Evolutionary conservation across 768 basidiomycete genomes (phyloP), one percentile per base, ranked within the genome.

Genomic region (Tylopilus felleus): DNA sequence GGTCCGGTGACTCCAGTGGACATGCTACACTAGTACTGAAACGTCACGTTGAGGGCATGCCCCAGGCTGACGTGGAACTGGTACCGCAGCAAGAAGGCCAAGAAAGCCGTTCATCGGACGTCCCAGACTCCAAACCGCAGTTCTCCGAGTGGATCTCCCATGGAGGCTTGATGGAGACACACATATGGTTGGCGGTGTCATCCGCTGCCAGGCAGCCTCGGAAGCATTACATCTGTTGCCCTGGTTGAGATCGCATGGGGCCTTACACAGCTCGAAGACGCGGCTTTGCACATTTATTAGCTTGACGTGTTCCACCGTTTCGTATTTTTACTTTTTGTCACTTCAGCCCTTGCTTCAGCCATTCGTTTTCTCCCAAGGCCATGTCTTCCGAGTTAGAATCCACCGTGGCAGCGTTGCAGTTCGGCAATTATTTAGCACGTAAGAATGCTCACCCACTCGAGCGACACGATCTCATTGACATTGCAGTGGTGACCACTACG

Each of bases 351-450:
- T 36, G 35, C 31, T 5, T 9, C 36, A 38, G n/a, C 19, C 36
- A n/a, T 38, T 38, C n/a, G 9, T 19, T 19, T 38, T 19, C n/a
- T 38, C n/a, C 7, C n/a, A 25, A 14, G 23, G 14, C 25, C 27
- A 64, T 63, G 64, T 55, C 57, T 39, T 63, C 58, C n/a, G 51
- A 52, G 6, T 19, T 31, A 33, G 33, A 33, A 12, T 51, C 56
- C 13, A 6, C 21, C 2, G 49, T 63, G 17, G 58, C 44, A 22
- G 19, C 14, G 0, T 19, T 65, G 46, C 53, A 43, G 19, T 19
- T 65, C n/a, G 6, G 2, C 6, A 43, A 65, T 43, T 63, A 45
- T 44, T 1, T 53, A 7, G 9, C 53, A 16, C 36, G 65, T 61
- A 33, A 44, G 57, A 22, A 17, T 40, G 4, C 21, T 25, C 14